Conservation (phyloP, 73 alveolate species). For the Blepharisma japonicum region DNA sequence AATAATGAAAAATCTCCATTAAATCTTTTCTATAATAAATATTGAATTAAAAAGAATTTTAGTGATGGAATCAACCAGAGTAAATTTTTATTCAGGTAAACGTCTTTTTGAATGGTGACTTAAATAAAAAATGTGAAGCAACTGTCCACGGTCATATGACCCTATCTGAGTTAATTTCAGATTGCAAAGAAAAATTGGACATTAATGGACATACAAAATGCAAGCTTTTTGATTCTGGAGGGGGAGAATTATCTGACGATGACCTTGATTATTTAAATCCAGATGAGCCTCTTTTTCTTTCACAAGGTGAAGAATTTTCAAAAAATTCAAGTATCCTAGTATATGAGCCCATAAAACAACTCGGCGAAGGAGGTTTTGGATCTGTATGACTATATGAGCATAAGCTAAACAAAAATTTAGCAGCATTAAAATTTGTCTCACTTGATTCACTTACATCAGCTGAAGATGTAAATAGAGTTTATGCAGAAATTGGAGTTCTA, state of each 20-base stretch:
- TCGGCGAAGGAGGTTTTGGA: slow-evolving; percentile 62
- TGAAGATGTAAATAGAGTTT: background rate
- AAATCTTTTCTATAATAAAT: no score
- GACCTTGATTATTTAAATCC: slow-evolving; percentile 37
- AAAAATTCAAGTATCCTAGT: slow-evolving; percentile 37
- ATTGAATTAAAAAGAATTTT: no score
- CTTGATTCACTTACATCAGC: background rate
- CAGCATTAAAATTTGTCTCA: slow-evolving; percentile 58
- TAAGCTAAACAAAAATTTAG: slow-evolving; percentile 37
- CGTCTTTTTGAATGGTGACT: background rate
- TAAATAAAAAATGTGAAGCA: background rate
- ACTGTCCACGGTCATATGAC: background rate
- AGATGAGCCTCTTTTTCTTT: slow-evolving; percentile 34
- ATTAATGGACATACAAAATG: background rate
- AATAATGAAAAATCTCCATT: no score
- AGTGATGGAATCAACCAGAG: no score
- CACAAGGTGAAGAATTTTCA: slow-evolving; percentile 52
- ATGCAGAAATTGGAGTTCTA: background rate
- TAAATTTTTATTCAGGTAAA: background rate
- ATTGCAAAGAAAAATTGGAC: background rate
- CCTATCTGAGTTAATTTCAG: background rate
- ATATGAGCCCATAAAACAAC: slow-evolving; percentile 37
- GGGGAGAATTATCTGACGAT: slow-evolving; percentile 33
- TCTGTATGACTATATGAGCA: slow-evolving; percentile 39
- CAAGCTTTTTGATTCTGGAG: background rate